These are phyloP conservation scores for Colletotrichum tropicicola DNA, from an alignment of 2,329 filamentous ascomycete species.

Conservation along the genomic window DNA sequence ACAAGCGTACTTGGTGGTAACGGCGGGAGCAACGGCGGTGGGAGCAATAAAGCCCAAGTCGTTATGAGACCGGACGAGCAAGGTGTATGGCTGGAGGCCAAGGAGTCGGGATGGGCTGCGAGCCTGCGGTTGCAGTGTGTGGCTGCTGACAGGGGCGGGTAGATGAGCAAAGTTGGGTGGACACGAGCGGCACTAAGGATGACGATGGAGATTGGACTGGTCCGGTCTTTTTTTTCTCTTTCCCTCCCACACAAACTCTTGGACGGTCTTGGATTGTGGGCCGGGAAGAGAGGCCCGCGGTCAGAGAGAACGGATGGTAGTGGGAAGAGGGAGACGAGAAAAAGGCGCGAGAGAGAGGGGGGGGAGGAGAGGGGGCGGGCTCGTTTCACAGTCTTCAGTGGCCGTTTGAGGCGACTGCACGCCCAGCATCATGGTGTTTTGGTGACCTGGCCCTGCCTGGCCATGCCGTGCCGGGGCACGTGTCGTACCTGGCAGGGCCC, in stretches of 20 bases:
- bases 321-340: background rate
- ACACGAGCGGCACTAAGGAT: background rate
- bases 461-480: background rate
- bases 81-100: conserved; percentile 6
- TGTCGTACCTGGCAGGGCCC: background rate
- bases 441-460: background rate
- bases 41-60: background rate
- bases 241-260: background rate
- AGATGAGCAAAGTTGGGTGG: conserved; percentile 27
- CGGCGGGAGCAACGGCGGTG: background rate
- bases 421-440: conserved; percentile 7
- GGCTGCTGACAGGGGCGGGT: conserved; percentile 20
- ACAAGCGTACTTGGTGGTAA: background rate
- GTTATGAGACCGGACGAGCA: conserved; percentile 1
- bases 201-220: conserved; percentile 14
- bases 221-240: background rate
- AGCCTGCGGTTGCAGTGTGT: background rate
- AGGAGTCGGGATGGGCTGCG: conserved; percentile 4
- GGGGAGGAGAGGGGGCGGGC: background rate
- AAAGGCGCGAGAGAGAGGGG: background rate
- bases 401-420: conserved; percentile 30
- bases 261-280: conserved; percentile 17
- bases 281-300: conserved; percentile 22
- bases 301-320: background rate
- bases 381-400: conserved; percentile 24